phyloP scores from a whole-genome alignment of 2,329 filamentous ascomycete genomes.

The Paraphoma chrysanthemicola region DNA sequence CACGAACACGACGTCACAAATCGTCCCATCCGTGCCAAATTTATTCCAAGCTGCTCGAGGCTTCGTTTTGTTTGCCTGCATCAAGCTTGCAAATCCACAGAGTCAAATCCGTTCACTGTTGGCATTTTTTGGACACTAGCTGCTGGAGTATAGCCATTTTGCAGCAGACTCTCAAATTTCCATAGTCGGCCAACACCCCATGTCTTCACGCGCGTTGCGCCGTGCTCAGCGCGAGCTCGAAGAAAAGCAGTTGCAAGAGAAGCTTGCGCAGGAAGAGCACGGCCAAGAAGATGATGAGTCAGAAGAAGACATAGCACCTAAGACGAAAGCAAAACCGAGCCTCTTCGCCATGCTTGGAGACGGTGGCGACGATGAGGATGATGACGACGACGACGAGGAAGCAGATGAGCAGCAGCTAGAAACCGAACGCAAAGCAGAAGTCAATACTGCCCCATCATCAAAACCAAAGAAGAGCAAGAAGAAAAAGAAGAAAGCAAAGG shows the following conservation, averaged over 20 bases:
- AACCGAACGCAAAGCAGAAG: slow-evolving; percentile 37
- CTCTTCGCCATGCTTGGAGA: slow-evolving; percentile 56
- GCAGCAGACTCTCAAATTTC: neutral
- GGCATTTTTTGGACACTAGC: too few relatives aligned
- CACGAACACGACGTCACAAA: slow-evolving; percentile 25
- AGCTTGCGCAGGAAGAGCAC: slow-evolving; percentile 42
- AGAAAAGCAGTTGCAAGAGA: slow-evolving; percentile 58
- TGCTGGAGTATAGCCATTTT: neutral
- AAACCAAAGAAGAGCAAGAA: slow-evolving; percentile 58
- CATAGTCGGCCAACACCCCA: slow-evolving; percentile 33
- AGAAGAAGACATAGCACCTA: slow-evolving; percentile 45
- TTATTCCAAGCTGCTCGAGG: neutral
- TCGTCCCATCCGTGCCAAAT: neutral
- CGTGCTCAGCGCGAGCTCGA: slow-evolving; percentile 69
- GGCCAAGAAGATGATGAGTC: slow-evolving; percentile 48
- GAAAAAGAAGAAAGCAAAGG: slow-evolving; percentile 66
- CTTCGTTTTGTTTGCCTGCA: too few relatives aligned
- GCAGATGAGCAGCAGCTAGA: slow-evolving; percentile 42
- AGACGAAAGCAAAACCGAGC: slow-evolving; percentile 47
- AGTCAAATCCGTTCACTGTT: too few relatives aligned
- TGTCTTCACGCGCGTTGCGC: slow-evolving; percentile 72
- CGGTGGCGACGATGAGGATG: slow-evolving; percentile 48
- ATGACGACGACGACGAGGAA: slow-evolving; percentile 45
- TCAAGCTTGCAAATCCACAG: neutral
- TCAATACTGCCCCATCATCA: slow-evolving; percentile 37